Evolutionary conservation across 176 grass and related monocot genomes (phyloP).

Genomic region (Rhynchospora pubera): DNA sequence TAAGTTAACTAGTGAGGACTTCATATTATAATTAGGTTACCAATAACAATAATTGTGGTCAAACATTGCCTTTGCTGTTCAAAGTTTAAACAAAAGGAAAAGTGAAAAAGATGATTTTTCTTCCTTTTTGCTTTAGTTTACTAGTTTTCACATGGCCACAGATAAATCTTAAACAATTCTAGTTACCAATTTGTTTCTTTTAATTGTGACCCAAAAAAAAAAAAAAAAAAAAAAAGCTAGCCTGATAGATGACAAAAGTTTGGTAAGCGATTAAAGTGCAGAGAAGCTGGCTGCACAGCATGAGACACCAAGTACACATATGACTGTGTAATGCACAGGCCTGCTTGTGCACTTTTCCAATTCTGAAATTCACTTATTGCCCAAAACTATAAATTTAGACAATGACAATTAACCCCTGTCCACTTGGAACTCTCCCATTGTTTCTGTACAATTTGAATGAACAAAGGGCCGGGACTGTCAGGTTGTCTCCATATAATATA

Average conservation of each 20-base stretch:
- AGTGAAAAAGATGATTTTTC: background rate
- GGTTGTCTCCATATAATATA: background rate
- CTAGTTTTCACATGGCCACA: background rate
- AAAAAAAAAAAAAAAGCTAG: background rate
- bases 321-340: background rate
- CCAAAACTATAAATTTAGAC: background rate
- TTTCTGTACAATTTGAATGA: background rate
- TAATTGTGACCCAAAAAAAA: background rate
- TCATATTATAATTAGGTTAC: background rate
- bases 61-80: background rate
- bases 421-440: background rate
- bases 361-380: background rate
- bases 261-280: slow-evolving; percentile 2
- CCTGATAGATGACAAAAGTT: background rate
- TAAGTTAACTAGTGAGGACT: background rate
- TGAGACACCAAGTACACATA: background rate
- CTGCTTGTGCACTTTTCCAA: background rate
- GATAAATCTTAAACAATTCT: background rate
- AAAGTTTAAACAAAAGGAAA: slow-evolving; percentile 19
- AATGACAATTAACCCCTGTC: background rate
- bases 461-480: background rate
- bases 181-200: background rate
- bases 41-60: background rate
- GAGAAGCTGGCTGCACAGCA: background rate
- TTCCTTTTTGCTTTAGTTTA: slow-evolving; percentile 17